Base-by-base conservation (phyloP, 2,329 filamentous ascomycete species). In the Trichoderma sp. region DNA sequence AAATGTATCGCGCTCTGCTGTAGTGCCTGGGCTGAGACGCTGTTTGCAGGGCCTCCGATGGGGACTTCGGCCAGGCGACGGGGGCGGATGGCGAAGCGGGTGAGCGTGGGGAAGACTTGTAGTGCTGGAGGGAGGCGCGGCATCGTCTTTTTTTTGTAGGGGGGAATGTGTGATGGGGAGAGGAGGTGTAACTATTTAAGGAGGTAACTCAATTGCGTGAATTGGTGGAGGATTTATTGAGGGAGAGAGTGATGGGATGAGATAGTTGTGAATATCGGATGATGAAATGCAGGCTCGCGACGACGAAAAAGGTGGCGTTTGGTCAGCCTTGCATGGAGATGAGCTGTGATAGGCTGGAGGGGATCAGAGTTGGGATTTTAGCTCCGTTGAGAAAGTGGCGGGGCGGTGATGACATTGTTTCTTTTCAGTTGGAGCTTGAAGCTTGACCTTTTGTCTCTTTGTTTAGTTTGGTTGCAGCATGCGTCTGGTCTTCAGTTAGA, bases 101-200 rank as follows among this genome's bases (percentile, higher is more conserved):
- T 36, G 62, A 81, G 66, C 21, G 58, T 76, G 8, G 74, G 75
- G 71, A 77, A 79, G 70, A 69, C 73, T 47, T 74, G 58, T 11
- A 76, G 43, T 15, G 75, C 76, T 5, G 73, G 72, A 15, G 75
- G 65, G 51, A 62, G 71, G 61, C 70, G 70, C 24, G 66, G 18
- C 63, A 56, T 47, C 15, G 8, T 58, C 24, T 56, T 43, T 18
- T 30, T 36, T 36, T 15, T 36, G 34, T 15, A 3, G 34, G 34
- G 34, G 14, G 15, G 34, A 36, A 7, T 36, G 14, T 36, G 34
- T 36, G 34, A n/a, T 21, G n/a, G 8, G 9, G n/a, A 51, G 43
- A 21, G 9, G 43, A 21, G n/a, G 39, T 1, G 0, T 24, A 51
- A 4, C 0, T 32, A 34, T 60, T 3, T 1, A 60, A 1, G 15